Conservation (phyloP, 768 basidiomycete genomes). For the Termitomyces sp. region DNA sequence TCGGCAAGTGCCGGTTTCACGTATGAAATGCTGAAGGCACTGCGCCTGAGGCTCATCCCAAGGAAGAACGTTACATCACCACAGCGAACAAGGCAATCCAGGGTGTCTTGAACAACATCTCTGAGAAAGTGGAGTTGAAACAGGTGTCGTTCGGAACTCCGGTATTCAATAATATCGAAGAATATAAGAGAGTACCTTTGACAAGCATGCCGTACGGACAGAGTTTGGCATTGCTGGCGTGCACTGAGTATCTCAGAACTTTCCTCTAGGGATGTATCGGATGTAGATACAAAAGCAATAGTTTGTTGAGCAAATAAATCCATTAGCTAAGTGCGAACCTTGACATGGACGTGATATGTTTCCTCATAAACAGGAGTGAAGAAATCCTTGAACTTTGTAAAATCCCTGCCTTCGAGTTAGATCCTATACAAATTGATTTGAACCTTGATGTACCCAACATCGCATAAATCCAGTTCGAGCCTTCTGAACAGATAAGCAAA, state of each 20-base stretch:
- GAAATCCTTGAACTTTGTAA: conserved; percentile 26
- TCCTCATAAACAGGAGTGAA: conserved; percentile 28
- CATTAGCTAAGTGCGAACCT: conserved; percentile 2
- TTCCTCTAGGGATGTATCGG: conserved; percentile 23
- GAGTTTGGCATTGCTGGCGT: conserved; percentile 41
- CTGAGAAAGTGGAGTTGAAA: conserved; percentile 37
- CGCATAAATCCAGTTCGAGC: conserved; percentile 27
- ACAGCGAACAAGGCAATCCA: conserved; percentile 34
- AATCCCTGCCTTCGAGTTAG: conserved; percentile 20
- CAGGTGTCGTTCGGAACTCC: conserved; percentile 49
- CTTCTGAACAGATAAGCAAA: conserved; percentile 35
- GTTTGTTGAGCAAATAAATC: not conserved
- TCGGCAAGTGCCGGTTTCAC: conserved; percentile 44
- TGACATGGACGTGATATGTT: conserved; percentile 18
- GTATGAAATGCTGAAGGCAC: conserved; percentile 38
- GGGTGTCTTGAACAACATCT: conserved; percentile 38
- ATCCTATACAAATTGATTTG: not conserved
- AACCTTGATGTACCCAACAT: conserved; percentile 20
- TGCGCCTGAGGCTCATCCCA: conserved; percentile 37
- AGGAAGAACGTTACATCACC: conserved; percentile 30
- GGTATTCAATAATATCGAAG: conserved; percentile 40
- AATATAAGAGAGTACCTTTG: conserved; percentile 43
- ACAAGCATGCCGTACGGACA: conserved; percentile 57
- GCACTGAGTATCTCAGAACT: conserved; percentile 41
- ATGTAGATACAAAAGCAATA: not conserved